phyloP scores from a whole-genome alignment of 2,329 filamentous ascomycete species.

The Zopfia rhizophila region DNA sequence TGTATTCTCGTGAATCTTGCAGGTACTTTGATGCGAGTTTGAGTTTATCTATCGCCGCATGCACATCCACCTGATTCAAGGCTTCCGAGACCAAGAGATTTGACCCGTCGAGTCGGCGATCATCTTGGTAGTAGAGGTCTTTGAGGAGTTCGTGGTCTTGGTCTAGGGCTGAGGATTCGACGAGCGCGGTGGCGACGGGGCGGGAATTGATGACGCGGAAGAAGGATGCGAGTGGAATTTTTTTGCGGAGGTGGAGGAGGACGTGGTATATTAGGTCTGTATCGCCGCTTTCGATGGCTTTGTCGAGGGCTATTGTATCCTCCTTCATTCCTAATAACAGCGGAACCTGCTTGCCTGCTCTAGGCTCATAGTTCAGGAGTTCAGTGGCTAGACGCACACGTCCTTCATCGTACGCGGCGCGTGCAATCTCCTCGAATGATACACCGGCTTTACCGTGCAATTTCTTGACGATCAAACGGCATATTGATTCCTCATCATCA shows the following conservation, averaged over 20 bases:
- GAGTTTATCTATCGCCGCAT: slow-evolving; percentile 83
- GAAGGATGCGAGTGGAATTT: slow-evolving; percentile 88
- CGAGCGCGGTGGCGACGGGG: slow-evolving; percentile 85
- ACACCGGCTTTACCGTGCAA: slow-evolving; percentile 89
- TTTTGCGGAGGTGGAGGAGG: slow-evolving; percentile 86
- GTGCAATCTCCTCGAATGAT: slow-evolving; percentile 93
- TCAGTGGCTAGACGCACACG: slow-evolving; percentile 88
- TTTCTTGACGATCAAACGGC: slow-evolving; percentile 84
- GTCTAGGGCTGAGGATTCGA: slow-evolving; percentile 83
- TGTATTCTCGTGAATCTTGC: slow-evolving; percentile 81
- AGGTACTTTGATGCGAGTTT: slow-evolving; percentile 86
- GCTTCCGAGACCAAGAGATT: slow-evolving; percentile 89
- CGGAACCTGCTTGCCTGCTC: slow-evolving; percentile 95
- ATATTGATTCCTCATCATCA: slow-evolving; percentile 89
- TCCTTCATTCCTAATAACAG: slow-evolving; percentile 94
- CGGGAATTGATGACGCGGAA: slow-evolving; percentile 90
- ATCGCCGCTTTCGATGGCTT: slow-evolving; percentile 94
- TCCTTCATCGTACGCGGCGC: slow-evolving; percentile 93
- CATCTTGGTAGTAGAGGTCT: slow-evolving; percentile 97
- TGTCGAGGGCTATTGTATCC: slow-evolving; percentile 93
- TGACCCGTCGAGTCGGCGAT: slow-evolving; percentile 86
- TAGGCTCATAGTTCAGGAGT: slow-evolving; percentile 90
- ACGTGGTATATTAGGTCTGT: slow-evolving; percentile 94
- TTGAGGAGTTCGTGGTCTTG: slow-evolving; percentile 87
- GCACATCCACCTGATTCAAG: slow-evolving; percentile 74